phyloP scores from a whole-genome alignment of 1,284 basidiomycete genomes.

The Leccinum huronense region DNA sequence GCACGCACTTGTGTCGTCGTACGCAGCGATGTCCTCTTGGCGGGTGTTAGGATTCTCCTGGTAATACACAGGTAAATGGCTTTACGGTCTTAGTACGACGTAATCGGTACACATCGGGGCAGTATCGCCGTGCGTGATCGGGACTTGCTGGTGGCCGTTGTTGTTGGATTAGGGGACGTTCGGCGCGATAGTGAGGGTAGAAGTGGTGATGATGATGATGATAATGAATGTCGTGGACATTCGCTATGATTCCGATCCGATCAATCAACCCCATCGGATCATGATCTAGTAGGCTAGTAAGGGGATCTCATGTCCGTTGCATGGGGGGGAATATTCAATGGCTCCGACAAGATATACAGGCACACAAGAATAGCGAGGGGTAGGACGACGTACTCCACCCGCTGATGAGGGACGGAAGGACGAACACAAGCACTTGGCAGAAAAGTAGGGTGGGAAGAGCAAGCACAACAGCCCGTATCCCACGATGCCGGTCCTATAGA shows the following conservation, averaged over 20 bases:
- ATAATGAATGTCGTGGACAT: neutral
- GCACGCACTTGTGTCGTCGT: too few relatives aligned
- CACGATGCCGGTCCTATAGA: constrained; percentile 43
- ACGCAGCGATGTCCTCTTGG: too few relatives aligned
- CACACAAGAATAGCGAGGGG: neutral
- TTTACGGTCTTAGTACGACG: too few relatives aligned
- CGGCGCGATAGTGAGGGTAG: neutral
- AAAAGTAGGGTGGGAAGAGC: neutral
- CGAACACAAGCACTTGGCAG: neutral
- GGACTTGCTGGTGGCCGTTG: too few relatives aligned
- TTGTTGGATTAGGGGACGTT: neutral
- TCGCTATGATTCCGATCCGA: neutral
- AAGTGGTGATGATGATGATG: neutral
- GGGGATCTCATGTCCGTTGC: neutral
- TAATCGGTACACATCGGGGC: too few relatives aligned
- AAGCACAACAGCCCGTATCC: neutral
- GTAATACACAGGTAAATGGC: too few relatives aligned
- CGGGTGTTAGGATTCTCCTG: too few relatives aligned
- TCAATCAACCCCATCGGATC: neutral
- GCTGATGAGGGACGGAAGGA: neutral
- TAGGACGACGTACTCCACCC: neutral
- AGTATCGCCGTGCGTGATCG: too few relatives aligned
- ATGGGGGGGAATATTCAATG: neutral
- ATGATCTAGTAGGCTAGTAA: neutral
- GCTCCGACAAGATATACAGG: neutral